Evolutionary conservation across 2,329 filamentous ascomycete genomes (phyloP), one percentile per base, ranked within the genome.

Genomic region (Fusarium temperatum): DNA sequence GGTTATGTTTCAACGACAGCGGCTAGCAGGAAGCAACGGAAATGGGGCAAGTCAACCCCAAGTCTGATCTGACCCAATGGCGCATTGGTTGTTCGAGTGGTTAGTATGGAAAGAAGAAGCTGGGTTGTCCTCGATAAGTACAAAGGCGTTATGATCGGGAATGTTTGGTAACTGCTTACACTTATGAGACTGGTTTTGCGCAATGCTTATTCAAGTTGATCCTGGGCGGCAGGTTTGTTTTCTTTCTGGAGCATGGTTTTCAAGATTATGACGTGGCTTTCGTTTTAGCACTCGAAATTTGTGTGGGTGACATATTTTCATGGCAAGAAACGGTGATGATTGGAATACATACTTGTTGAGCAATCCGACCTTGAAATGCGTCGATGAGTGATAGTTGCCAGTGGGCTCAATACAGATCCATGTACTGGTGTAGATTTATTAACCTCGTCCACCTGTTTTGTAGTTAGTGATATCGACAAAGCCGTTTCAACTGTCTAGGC

Each of bases 1-100:
- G 56, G 90, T 92, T 70, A 92, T 92, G 85, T 84, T 91, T 60
- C 89, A 90, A 79, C 83, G 89, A 57, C 87, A 90, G 77, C 84
- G 87, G 70, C 82, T 91, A 20, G 81, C 78, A 35, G 80, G 80
- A 56, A 81, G 75, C 32, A 78, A 73, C 51, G 74, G 77, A 45
- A 70, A 75, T 39, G 78, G 74, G 8, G 77, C 75, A 47, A 81
- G 75, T 39, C 73, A 79, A 53, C 71, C 76, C 48, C 77, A 72
- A 68, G 78, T 22, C 48, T 63, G 54, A 50, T 56, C 60, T 74
- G 68, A 66, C 30, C 50, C 70, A 61, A 47, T 64, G 74, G 65
- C 64, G 66, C 56, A 70, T 69, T 36, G 66, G 64, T 68, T 56
- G 64, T 74, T 64, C 57, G 53, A 60, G 73, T 56, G 58, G 56